phyloP scores from a whole-genome alignment of 202 grass and related monocot genomes.

The Elaeis oleifera region DNA sequence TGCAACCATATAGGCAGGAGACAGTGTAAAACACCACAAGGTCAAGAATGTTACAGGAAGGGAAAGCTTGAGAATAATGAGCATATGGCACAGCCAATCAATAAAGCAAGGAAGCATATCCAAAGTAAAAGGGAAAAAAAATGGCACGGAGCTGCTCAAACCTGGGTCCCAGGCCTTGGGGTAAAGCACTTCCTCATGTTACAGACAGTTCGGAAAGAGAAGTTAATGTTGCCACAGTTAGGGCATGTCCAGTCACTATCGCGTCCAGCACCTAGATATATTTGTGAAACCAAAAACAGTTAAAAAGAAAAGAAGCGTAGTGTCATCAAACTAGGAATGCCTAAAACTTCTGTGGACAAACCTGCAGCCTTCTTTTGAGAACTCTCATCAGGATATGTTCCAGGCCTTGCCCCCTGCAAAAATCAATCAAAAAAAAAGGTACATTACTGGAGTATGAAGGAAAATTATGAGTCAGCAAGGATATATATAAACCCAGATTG shows the following conservation, averaged over 20 bases:
- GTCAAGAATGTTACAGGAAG: too few species aligned
- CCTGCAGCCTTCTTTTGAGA: slow-evolving; percentile 70
- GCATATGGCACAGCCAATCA: too few species aligned
- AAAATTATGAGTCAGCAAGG: background rate
- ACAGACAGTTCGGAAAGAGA: slow-evolving; percentile 64
- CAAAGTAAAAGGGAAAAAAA: background rate
- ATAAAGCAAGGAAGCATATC: background rate
- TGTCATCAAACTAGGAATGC: background rate
- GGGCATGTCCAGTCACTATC: slow-evolving; percentile 88
- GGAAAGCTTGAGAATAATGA: too few species aligned
- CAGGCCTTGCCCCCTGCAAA: slow-evolving; percentile 45
- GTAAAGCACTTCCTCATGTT: slow-evolving; percentile 92
- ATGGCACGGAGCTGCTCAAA: slow-evolving; percentile 1
- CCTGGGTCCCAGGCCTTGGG: slow-evolving; percentile 73
- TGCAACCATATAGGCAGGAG: too few species aligned
- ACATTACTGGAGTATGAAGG: background rate
- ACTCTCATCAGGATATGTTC: slow-evolving; percentile 67
- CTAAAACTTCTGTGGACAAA: slow-evolving; percentile 14
- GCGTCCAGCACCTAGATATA: slow-evolving; percentile 50
- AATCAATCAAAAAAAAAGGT: background rate
- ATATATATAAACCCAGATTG: slow-evolving; percentile 5
- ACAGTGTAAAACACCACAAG: too few species aligned
- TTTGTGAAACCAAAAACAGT: background rate
- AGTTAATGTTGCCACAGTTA: slow-evolving; percentile 76
- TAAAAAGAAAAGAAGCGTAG: background rate